A percentile compares a stretch with the other conserved stretches of the same genome.
These are phyloP conservation scores for Candida pseudofarinosa DNA, from an alignment of 805 yeast species.

Conservation along the genomic window DNA sequence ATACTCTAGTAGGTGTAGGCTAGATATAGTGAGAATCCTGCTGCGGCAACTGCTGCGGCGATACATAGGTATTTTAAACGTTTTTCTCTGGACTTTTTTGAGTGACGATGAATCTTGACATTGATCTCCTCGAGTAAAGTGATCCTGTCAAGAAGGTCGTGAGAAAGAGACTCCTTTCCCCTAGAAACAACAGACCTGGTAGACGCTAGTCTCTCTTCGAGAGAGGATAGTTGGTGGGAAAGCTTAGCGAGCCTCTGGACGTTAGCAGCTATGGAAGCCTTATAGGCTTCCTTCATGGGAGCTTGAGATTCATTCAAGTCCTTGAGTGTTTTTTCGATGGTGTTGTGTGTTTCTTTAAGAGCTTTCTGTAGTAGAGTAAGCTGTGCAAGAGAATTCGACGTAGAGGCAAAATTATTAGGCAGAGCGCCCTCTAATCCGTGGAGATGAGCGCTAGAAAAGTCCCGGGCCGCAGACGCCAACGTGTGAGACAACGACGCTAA, in stretches of 20 bases:
- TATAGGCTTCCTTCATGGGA: conserved; percentile 17
- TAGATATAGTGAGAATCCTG: conserved; percentile 6
- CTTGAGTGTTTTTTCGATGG: conserved; percentile 16
- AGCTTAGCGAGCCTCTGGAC: conserved; percentile 25
- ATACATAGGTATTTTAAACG: conserved; percentile 27
- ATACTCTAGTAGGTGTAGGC: not conserved
- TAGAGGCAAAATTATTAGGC: not conserved
- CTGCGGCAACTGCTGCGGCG: conserved; percentile 13
- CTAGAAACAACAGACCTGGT: conserved; percentile 20
- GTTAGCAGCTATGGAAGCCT: conserved; percentile 22
- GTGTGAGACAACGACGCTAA: not conserved
- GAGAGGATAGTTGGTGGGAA: conserved; percentile 17
- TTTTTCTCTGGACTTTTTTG: conserved; percentile 19
- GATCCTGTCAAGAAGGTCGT: conserved; percentile 24
- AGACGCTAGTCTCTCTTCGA: conserved; percentile 23
- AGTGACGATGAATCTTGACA: conserved; percentile 22
- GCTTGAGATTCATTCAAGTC: conserved; percentile 15
- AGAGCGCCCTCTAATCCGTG: not conserved
- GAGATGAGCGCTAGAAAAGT: not conserved
- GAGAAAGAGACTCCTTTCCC: conserved; percentile 22
- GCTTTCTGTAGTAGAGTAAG: not conserved
- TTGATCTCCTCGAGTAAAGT: conserved; percentile 30
- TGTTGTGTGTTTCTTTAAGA: conserved; percentile 13
- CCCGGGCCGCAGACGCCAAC: not conserved
- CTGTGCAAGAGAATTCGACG: not conserved